These are phyloP conservation scores for Isatis tinctoria DNA, from an alignment of 345 rosid genomes.

Conservation along the genomic window DNA sequence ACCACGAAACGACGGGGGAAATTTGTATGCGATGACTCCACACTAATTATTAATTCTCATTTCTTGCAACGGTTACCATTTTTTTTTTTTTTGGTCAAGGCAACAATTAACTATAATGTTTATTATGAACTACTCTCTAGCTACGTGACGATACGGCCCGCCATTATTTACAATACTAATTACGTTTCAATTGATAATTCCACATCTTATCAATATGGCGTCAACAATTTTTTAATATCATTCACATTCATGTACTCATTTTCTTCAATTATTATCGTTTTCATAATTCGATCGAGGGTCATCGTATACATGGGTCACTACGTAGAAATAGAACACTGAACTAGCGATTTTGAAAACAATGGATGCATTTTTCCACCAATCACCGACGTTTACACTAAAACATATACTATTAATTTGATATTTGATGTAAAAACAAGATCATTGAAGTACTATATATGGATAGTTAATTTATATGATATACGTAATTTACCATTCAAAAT, in stretches of 20 bases:
- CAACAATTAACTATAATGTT: too few species aligned
- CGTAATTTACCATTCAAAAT: neutral
- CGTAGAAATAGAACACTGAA: neutral
- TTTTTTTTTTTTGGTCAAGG: too few species aligned
- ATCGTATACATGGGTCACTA: neutral
- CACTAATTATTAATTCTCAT: neutral
- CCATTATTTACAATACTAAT: neutral
- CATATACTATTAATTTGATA: neutral
- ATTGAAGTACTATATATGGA: neutral
- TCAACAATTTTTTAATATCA: neutral
- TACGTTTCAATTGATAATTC: neutral
- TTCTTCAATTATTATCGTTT: neutral
- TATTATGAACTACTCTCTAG: neutral
- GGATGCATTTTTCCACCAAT: neutral
- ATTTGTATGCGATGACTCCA: neutral
- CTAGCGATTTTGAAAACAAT: neutral
- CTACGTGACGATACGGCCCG: neutral
- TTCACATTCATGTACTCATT: neutral
- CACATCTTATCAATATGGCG: neutral
- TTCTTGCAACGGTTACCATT: neutral
- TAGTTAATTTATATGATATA: neutral
- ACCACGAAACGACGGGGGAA: conserved; percentile 6
- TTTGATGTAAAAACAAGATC: neutral
- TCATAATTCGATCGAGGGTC: neutral
- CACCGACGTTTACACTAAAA: too few species aligned